Percentiles rank a stretch among this genome's conserved stretches.
phyloP scores from a whole-genome alignment of 257 asterid species.

The Solanum chmielewskii region DNA sequence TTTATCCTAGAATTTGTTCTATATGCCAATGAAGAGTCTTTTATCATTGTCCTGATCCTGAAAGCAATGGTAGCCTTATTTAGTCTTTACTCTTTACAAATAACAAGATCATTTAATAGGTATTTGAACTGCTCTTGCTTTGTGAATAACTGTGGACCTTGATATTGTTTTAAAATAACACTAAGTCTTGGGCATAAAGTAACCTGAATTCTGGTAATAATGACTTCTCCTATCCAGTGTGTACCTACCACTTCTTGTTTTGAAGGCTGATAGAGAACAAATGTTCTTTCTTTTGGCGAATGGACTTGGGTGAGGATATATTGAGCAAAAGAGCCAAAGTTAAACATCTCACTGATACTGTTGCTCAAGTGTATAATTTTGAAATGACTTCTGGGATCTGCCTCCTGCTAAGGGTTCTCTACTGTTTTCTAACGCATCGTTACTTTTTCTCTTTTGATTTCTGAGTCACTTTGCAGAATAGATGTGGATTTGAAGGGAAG shows the following conservation, averaged over 20 bases:
- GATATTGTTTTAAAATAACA: background rate
- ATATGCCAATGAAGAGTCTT: background rate
- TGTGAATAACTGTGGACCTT: background rate
- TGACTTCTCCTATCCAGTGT: background rate
- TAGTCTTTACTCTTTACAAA: background rate
- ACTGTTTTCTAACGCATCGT: background rate
- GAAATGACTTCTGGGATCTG: background rate
- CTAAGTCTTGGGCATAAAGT: background rate
- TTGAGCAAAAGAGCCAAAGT: background rate
- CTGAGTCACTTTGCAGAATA: conserved; percentile 50
- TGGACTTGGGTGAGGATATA: background rate
- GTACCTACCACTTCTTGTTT: background rate
- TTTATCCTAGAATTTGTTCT: background rate
- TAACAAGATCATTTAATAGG: background rate
- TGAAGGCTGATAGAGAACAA: background rate
- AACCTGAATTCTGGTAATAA: background rate
- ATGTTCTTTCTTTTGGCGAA: background rate
- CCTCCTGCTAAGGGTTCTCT: background rate
- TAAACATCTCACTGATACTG: background rate
- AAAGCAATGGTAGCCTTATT: background rate
- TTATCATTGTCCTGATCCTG: background rate
- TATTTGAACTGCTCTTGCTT: background rate
- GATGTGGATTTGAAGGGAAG: conserved; percentile 97
- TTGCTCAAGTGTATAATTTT: background rate
- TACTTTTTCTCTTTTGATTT: background rate